Evolutionary conservation across 768 basidiomycete species (phyloP).

Genomic region (Mrakia hoshinonis): DNA sequence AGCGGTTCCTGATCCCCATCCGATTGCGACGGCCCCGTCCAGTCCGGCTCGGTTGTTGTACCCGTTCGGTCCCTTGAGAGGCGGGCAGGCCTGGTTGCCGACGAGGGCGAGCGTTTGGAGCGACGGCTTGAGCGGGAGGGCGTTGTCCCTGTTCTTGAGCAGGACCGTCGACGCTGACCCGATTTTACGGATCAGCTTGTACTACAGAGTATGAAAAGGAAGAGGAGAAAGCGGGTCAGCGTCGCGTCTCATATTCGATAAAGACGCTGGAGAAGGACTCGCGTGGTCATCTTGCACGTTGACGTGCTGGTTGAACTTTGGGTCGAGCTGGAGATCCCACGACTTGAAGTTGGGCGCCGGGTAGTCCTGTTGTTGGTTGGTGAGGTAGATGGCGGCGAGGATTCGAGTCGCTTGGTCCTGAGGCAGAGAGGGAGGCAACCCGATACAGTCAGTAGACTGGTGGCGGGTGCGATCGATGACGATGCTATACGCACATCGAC

Average conservation of each 20-base stretch:
- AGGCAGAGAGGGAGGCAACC: too few species aligned
- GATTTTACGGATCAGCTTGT: slow-evolving; percentile 58
- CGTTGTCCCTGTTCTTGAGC: slow-evolving; percentile 22
- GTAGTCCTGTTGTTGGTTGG: slow-evolving; percentile 46
- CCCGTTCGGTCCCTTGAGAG: slow-evolving; percentile 59
- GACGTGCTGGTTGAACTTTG: slow-evolving; percentile 41
- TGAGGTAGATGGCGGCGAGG: slow-evolving; percentile 46
- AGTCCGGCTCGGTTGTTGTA: slow-evolving; percentile 50
- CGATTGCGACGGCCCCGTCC: slow-evolving; percentile 49
- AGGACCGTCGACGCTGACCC: slow-evolving; percentile 58
- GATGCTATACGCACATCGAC: too few species aligned
- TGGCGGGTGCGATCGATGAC: too few species aligned
- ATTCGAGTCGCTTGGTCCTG: slow-evolving; percentile 42
- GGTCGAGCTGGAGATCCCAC: neutral
- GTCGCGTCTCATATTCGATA: too few species aligned
- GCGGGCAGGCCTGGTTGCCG: slow-evolving; percentile 56
- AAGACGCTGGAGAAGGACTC: too few species aligned
- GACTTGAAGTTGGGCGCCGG: slow-evolving; percentile 56
- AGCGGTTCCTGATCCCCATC: slow-evolving; percentile 83
- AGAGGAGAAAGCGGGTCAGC: too few species aligned
- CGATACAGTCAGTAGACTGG: too few species aligned
- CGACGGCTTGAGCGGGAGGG: slow-evolving; percentile 11
- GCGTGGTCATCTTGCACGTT: slow-evolving; percentile 62
- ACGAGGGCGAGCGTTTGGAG: slow-evolving; percentile 50
- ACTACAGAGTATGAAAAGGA: too few species aligned